Conservation (phyloP, 768 basidiomycete genomes). For the Hericium erinaceus region DNA sequence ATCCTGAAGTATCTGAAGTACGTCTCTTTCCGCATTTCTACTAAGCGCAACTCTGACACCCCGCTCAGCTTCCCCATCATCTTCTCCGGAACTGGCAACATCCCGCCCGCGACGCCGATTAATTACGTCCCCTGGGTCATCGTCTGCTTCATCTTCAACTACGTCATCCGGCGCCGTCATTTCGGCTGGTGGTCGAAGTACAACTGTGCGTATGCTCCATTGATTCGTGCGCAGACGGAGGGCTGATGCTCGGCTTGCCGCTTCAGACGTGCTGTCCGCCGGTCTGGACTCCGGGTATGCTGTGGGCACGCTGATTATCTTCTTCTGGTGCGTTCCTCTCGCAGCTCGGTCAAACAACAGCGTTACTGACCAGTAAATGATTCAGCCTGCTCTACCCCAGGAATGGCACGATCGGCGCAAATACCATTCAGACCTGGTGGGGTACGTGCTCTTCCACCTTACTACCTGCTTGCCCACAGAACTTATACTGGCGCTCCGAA, state of each 20-base stretch:
- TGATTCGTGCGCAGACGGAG: neutral
- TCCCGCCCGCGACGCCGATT: constrained; percentile 36
- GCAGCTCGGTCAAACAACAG: too few species aligned
- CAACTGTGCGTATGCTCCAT: constrained; percentile 22
- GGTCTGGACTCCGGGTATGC: constrained; percentile 11
- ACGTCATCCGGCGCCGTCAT: constrained; percentile 10
- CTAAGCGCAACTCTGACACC: neutral
- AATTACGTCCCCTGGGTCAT: constrained; percentile 30
- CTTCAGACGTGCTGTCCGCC: constrained; percentile 8
- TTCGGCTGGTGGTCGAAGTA: constrained; percentile 25
- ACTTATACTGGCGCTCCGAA: neutral
- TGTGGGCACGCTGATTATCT: constrained; percentile 19
- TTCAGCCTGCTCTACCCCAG: constrained; percentile 24
- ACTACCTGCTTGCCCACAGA: neutral
- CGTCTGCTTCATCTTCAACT: constrained; percentile 34
- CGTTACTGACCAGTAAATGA: neutral
- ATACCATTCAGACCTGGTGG: constrained; percentile 28
- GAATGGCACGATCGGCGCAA: constrained; percentile 23
- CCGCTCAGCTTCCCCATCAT: constrained; percentile 24
- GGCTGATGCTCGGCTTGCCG: neutral
- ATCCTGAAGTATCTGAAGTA: constrained; percentile 50
- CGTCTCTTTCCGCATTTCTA: constrained; percentile 6
- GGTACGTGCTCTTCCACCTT: constrained; percentile 13
- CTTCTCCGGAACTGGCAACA: constrained; percentile 26
- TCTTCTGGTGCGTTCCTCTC: constrained; percentile 12